Conservation (phyloP, 1,284 basidiomycete species). For the Ganoderma resinaceum region DNA sequence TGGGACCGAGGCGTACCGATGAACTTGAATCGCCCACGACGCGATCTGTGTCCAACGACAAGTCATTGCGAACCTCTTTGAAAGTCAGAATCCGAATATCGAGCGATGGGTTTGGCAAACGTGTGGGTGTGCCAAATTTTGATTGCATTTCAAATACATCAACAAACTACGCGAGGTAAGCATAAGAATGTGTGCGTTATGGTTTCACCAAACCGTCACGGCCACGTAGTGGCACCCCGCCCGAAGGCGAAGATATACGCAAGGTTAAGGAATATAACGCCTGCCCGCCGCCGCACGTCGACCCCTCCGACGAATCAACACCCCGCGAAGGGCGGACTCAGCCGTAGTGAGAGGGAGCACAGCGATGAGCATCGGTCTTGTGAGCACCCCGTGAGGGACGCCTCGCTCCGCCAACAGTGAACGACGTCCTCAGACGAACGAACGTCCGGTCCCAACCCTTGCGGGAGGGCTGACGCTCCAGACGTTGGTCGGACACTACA, state of each 20-base stretch:
- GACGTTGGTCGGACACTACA: slow-evolving; percentile 47
- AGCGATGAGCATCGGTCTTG: slow-evolving; percentile 59
- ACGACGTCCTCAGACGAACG: slow-evolving; percentile 50
- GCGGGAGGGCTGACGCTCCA: slow-evolving; percentile 45
- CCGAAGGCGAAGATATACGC: slow-evolving; percentile 54
- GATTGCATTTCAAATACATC: background rate
- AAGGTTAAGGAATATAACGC: slow-evolving; percentile 83
- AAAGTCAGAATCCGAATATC: too few species aligned
- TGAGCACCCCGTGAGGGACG: slow-evolving; percentile 64
- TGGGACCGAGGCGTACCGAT: too few species aligned
- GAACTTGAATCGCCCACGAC: too few species aligned
- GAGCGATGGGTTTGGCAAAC: too few species aligned
- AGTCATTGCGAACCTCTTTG: too few species aligned
- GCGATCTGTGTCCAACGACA: too few species aligned
- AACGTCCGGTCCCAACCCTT: slow-evolving; percentile 38
- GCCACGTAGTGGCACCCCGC: slow-evolving; percentile 72
- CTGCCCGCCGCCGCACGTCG: slow-evolving; percentile 45
- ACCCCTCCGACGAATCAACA: slow-evolving; percentile 59
- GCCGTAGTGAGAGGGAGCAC: slow-evolving; percentile 41
- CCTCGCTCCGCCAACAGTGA: slow-evolving; percentile 80
- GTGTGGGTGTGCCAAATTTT: too few species aligned
- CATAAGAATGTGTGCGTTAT: slow-evolving; percentile 66
- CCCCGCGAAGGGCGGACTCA: slow-evolving; percentile 51
- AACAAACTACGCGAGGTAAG: slow-evolving; percentile 2
- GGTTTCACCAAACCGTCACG: slow-evolving; percentile 81